Evolutionary conservation across 345 rosid species (phyloP), one percentile per base, ranked within the genome.

Genomic region (Sonneratia alba): DNA sequence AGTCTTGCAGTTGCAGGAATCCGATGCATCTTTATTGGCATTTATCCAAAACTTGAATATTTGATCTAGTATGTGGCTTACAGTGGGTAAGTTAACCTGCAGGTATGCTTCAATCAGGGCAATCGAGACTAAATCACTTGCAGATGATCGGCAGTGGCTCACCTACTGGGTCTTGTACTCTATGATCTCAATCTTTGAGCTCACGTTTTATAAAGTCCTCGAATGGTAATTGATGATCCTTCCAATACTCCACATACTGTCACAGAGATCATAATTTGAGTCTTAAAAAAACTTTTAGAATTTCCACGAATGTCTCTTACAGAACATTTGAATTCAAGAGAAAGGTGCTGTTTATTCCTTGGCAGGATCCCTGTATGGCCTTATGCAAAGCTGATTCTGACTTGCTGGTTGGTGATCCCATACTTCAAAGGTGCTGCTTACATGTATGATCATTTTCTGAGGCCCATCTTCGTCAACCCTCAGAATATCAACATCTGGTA

Each of bases 111-210:
- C 98, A 8, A 78, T 94, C 3, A 81, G 83, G 78, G 98, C 97
- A 57, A 91, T 89, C 77, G 97, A 95, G 87, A 88, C 93, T 38
- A 89, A 86, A 67, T 89, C 98, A 72, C 89, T 79, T 9, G 79
- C 80, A 36, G 99, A 92, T 81, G 99, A 95, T 78, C 83, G 86
- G 75, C 98, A 95, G 66, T 92, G 98, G 99, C 90, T 95, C 53
- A 88, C 98, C 43, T 95, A 95, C 72, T 92, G 98, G 97, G 91
- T 95, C 67, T 92, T 95, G 45, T 92, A 95, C 74, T 95, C 97
- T 13, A 79, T 92, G 85, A 84, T 88, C 71, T 82, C 99, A 6
- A 92, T 95, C 76, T 76, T 90, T 38, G 99, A 95, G 84, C 97
- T 92, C 76, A 94, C 98, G 12, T 94, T 94, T 73, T 85, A 86